These are phyloP conservation scores for Russula brevipes DNA, from an alignment of 768 basidiomycete genomes.

Conservation along the genomic window DNA sequence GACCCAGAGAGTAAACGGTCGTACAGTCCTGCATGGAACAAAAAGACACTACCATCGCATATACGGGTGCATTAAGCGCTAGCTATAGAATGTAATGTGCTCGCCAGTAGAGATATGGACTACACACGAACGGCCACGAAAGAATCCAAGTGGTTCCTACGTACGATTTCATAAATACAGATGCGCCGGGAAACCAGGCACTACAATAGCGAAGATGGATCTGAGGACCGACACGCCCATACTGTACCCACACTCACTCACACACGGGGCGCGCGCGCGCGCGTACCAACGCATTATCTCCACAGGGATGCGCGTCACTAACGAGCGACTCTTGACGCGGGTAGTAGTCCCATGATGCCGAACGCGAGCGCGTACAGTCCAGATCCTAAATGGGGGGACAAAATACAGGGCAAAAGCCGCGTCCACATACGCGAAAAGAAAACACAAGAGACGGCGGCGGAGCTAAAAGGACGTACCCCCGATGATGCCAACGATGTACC, in stretches of 20 bases:
- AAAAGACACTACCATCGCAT: background rate
- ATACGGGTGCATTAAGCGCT: background rate
- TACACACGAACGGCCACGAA: background rate
- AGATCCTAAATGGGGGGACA: slow-evolving; percentile 42
- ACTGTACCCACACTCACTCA: background rate
- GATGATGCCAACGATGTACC: slow-evolving; percentile 56
- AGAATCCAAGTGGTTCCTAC: slow-evolving; percentile 3
- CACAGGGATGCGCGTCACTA: slow-evolving; percentile 1
- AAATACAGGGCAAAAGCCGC: background rate
- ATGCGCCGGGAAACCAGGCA: background rate
- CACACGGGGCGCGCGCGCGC: background rate
- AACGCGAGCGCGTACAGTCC: slow-evolving; percentile 66
- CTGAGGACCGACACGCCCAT: background rate
- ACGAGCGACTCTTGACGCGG: slow-evolving; percentile 41
- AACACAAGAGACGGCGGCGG: slow-evolving; percentile 34
- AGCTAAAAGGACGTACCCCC: slow-evolving; percentile 31
- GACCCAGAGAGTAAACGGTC: background rate
- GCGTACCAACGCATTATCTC: background rate
- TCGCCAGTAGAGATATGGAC: background rate
- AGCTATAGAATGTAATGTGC: background rate
- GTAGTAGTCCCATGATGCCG: slow-evolving; percentile 69
- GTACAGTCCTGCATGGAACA: background rate
- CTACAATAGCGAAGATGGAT: slow-evolving; percentile 1
- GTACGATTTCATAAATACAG: slow-evolving; percentile 8
- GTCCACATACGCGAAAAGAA: background rate